Conservation (phyloP, 345 rosid species). For the Melaleuca quinquenervia region DNA sequence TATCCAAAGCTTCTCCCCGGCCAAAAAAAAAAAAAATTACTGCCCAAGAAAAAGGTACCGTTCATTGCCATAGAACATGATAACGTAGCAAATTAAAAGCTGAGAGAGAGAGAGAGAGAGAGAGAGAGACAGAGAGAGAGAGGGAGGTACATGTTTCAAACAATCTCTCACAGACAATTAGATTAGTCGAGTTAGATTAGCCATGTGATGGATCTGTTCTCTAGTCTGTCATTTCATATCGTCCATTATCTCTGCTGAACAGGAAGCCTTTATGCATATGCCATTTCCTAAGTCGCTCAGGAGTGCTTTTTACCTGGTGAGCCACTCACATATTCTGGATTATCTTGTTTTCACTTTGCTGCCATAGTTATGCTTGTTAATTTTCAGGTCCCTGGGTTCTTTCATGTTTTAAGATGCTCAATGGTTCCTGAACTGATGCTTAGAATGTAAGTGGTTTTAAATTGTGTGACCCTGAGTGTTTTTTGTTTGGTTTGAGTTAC, state of each 20-base stretch:
- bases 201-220: neutral
- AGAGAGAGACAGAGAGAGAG: neutral
- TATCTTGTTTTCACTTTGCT: neutral
- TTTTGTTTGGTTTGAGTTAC: neutral
- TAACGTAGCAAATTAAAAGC: neutral
- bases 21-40: neutral
- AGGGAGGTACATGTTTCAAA: neutral
- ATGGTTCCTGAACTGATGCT: neutral
- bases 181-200: neutral
- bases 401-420: neutral
- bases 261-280: conserved; percentile 56
- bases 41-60: neutral
- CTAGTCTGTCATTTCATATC: neutral
- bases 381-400: neutral
- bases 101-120: neutral
- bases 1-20: neutral
- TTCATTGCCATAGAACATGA: neutral
- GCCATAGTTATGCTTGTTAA: neutral
- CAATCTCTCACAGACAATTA: neutral
- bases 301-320: neutral
- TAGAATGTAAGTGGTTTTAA: neutral
- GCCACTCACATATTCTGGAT: neutral
- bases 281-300: conserved; percentile 27
- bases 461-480: neutral
- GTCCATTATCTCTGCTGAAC: conserved; percentile 7